These are phyloP conservation scores for Haberlea rhodopensis DNA, from an alignment of 257 asterid species.

Conservation along the genomic window DNA sequence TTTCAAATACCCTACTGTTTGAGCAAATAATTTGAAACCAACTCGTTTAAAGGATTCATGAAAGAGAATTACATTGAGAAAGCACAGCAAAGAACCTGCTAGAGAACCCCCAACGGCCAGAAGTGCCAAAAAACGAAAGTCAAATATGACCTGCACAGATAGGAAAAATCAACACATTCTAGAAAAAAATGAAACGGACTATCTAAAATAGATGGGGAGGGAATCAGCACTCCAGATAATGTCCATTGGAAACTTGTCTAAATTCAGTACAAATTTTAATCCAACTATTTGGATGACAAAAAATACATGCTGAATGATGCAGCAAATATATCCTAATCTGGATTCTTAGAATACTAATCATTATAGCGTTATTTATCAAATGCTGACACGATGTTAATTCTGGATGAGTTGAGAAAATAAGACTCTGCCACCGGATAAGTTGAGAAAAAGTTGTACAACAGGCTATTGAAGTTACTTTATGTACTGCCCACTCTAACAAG, in stretches of 20 bases:
- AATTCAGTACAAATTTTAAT: too few relatives aligned
- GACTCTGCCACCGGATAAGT: background rate
- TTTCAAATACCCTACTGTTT: background rate
- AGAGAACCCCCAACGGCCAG: conserved; percentile 80
- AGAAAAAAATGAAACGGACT: background rate
- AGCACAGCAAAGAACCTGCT: conserved; percentile 90
- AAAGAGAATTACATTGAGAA: conserved; percentile 66
- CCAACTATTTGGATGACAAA: background rate
- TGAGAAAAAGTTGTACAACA: too few relatives aligned
- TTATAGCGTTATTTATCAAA: too few relatives aligned
- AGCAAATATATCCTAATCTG: background rate
- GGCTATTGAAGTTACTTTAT: too few relatives aligned
- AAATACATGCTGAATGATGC: background rate
- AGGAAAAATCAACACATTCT: conserved; percentile 4
- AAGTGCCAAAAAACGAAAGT: conserved; percentile 86
- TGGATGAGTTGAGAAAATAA: too few relatives aligned
- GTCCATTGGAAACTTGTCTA: background rate
- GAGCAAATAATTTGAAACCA: background rate
- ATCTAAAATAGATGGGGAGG: too few relatives aligned
- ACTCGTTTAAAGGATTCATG: conserved; percentile 2
- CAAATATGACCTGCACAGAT: conserved; percentile 62
- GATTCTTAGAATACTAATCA: background rate
- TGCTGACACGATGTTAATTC: too few relatives aligned
- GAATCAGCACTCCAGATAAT: background rate
- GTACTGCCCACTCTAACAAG: too few relatives aligned